These are phyloP conservation scores for Yamadazyma songkhlaensis DNA, from an alignment of 1,139 yeast genomes.

Conservation along the genomic window DNA sequence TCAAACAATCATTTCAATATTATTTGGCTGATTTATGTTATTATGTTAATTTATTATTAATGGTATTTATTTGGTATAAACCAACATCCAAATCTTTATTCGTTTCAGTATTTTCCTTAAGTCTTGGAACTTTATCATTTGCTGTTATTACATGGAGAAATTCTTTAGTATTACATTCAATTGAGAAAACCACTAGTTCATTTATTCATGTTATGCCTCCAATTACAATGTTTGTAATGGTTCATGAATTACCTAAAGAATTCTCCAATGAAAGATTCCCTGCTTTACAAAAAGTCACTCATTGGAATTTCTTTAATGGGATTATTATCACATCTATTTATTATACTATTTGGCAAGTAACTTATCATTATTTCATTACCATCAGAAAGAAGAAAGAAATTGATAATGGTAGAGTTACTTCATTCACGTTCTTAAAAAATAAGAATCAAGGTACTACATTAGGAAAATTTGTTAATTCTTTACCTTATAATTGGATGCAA, in stretches of 20 bases:
- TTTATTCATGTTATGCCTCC: constrained; percentile 93
- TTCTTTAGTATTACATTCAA: constrained; percentile 84
- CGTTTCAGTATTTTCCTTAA: constrained; percentile 79
- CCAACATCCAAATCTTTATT: constrained; percentile 73
- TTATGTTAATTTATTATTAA: constrained; percentile 71
- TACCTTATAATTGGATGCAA: constrained; percentile 82
- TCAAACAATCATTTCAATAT: constrained; percentile 76
- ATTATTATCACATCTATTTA: constrained; percentile 77
- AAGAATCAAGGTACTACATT: constrained; percentile 61
- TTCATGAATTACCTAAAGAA: constrained; percentile 68
- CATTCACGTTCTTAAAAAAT: constrained; percentile 79
- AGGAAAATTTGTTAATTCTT: constrained; percentile 76
- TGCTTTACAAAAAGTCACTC: constrained; percentile 65
- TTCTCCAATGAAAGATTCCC: constrained; percentile 64
- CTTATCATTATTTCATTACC: constrained; percentile 90
- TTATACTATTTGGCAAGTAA: constrained; percentile 87
- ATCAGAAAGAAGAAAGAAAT: constrained; percentile 76
- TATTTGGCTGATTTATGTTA: constrained; percentile 93
- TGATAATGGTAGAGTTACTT: constrained; percentile 80
- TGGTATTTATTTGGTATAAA: constrained; percentile 76
- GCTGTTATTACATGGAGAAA: constrained; percentile 97
- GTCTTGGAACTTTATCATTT: constrained; percentile 87
- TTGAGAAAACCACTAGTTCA: constrained; percentile 91
- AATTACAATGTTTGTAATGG: constrained; percentile 79
- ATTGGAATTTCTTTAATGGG: constrained; percentile 73